A percentile compares a stretch with the other conserved stretches of the same genome.
Evolutionary conservation across 2,329 filamentous ascomycete genomes (phyloP).

Genomic region (Pseudopithomyces maydicus): DNA sequence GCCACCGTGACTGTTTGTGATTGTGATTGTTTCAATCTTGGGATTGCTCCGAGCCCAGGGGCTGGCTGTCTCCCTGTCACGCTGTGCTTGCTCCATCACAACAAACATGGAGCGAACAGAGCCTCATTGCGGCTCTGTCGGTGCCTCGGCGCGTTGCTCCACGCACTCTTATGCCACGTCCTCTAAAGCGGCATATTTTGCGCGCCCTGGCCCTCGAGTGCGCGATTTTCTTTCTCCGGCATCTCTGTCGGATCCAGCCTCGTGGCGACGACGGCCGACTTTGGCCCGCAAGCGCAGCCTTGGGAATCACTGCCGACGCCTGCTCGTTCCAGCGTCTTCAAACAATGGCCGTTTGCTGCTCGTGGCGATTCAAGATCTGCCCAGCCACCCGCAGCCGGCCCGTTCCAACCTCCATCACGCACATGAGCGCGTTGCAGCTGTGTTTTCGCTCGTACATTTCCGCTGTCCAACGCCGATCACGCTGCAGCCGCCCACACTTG

Average conservation of each 20-base stretch:
- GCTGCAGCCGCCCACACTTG: too few species aligned
- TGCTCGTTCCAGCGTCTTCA: background rate
- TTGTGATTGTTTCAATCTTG: too few species aligned
- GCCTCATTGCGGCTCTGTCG: background rate
- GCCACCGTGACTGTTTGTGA: background rate
- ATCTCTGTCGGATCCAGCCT: background rate
- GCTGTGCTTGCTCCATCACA: background rate
- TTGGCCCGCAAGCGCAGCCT: conserved; percentile 3
- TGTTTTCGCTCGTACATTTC: background rate
- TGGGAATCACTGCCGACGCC: background rate
- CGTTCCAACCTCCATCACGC: background rate
- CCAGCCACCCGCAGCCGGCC: conserved; percentile 4
- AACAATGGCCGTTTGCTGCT: conserved; percentile 3
- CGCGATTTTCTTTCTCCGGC: conserved; percentile 1
- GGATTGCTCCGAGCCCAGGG: background rate
- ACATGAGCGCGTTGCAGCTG: background rate
- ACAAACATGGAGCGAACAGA: background rate
- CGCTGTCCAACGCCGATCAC: background rate
- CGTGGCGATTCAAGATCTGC: background rate
- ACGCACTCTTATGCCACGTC: background rate
- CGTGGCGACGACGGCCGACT: conserved; percentile 3
- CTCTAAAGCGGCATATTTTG: background rate
- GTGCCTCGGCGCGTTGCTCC: background rate
- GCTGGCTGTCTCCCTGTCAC: background rate
- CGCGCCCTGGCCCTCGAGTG: background rate